These are phyloP conservation scores for Phytophthora foliorum DNA, from an alignment of 352 stramenopile species.

Conservation along the genomic window DNA sequence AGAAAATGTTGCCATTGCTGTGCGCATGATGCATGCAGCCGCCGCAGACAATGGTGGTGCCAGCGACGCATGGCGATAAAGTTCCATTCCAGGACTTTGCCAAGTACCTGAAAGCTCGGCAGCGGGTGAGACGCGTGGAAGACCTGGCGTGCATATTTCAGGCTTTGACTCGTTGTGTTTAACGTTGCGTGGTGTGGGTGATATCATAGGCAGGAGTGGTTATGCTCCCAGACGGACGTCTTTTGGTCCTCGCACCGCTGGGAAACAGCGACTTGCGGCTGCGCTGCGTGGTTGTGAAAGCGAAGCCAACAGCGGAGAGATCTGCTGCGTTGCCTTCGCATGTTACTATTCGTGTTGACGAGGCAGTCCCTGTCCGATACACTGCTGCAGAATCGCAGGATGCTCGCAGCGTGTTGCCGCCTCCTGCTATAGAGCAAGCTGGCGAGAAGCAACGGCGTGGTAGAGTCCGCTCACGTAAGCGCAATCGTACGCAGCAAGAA, in stretches of 20 bases:
- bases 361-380: slow-evolving; percentile 21
- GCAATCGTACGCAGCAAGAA: slow-evolving; percentile 20
- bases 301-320: slow-evolving; percentile 26
- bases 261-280: slow-evolving; percentile 46
- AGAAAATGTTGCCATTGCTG: slow-evolving; percentile 5
- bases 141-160: background rate
- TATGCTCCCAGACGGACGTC: slow-evolving; percentile 45
- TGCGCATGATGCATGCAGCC: slow-evolving; percentile 41
- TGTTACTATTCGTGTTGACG: slow-evolving; percentile 40
- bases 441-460: slow-evolving; percentile 17
- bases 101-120: slow-evolving; percentile 59
- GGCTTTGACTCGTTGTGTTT: slow-evolving; percentile 2
- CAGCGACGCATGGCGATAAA: slow-evolving; percentile 29
- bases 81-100: slow-evolving; percentile 57
- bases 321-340: slow-evolving; percentile 26
- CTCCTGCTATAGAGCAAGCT: slow-evolving; percentile 4
- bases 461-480: slow-evolving; percentile 22
- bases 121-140: slow-evolving; percentile 29
- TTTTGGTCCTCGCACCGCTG: slow-evolving; percentile 70
- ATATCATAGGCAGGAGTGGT: slow-evolving; percentile 65
- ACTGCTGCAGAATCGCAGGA: background rate
- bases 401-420: slow-evolving; percentile 4
- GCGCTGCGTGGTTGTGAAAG: slow-evolving; percentile 66
- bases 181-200: background rate
- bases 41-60: slow-evolving; percentile 57